These are phyloP conservation scores for Penicillium maclennaniae DNA, from an alignment of 495 filamentous ascomycete genomes.

Conservation along the genomic window DNA sequence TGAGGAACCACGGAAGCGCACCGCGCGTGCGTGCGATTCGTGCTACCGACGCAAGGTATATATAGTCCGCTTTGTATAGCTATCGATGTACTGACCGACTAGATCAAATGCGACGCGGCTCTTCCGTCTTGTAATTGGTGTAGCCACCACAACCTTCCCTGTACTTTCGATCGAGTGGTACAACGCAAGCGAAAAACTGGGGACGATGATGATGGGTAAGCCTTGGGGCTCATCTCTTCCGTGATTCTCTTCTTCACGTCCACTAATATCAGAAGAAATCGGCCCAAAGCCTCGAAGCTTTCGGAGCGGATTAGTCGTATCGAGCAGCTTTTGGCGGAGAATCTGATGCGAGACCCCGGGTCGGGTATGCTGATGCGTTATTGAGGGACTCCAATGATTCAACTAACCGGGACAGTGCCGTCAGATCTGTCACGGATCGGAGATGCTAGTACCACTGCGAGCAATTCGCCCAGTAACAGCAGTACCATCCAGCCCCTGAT, in stretches of 20 bases:
- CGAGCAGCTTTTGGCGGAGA: constrained; percentile 36
- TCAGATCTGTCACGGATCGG: constrained; percentile 7
- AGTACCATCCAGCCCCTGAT: constrained; percentile 14
- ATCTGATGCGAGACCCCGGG: constrained; percentile 18
- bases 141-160: constrained; percentile 45
- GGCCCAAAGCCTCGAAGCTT: constrained; percentile 26
- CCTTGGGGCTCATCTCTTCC: not conserved
- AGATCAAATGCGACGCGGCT: constrained; percentile 52
- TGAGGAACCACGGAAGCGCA: constrained; percentile 26
- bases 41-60: constrained; percentile 50
- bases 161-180: constrained; percentile 43
- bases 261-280: constrained; percentile 12
- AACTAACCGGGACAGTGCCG: constrained; percentile 5
- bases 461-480: constrained; percentile 19
- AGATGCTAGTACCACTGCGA: constrained; percentile 9
- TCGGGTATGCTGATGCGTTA: constrained; percentile 16
- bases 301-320: constrained; percentile 41
- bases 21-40: constrained; percentile 46
- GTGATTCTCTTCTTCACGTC: not conserved
- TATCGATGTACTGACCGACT: not conserved
- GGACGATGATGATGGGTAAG: constrained; percentile 23
- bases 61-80: not conserved
- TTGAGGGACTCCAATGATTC: not conserved
- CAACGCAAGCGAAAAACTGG: constrained; percentile 33
- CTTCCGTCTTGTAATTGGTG: constrained; percentile 50